These are phyloP conservation scores for Oidiodendron maius DNA, from an alignment of 495 filamentous ascomycete genomes.

Conservation along the genomic window DNA sequence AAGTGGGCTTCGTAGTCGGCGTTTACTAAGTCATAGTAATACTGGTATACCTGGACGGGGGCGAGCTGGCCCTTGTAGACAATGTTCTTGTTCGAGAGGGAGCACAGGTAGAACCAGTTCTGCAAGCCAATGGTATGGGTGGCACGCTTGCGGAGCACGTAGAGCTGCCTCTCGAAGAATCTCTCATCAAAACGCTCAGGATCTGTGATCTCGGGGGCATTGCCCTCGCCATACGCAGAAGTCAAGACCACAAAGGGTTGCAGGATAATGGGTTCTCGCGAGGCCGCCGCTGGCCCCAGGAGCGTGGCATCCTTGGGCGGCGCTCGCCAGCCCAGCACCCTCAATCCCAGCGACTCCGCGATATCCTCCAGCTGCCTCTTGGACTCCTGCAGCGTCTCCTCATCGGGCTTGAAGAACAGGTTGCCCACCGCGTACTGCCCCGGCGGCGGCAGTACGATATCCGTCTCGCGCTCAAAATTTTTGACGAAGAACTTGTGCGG, in stretches of 20 bases:
- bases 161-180: conserved; percentile 89
- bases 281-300: conserved; percentile 87
- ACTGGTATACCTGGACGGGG: conserved; percentile 96
- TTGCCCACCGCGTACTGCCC: conserved; percentile 98
- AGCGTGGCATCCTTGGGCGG: conserved; percentile 90
- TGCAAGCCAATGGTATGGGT: conserved; percentile 92
- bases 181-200: conserved; percentile 74
- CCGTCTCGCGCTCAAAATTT: conserved; percentile 89
- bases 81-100: conserved; percentile 96
- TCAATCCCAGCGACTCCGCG: conserved; percentile 77
- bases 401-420: conserved; percentile 96
- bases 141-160: conserved; percentile 88
- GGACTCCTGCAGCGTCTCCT: conserved; percentile 80
- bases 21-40: conserved; percentile 96
- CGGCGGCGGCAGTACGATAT: conserved; percentile 74
- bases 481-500: conserved; percentile 99
- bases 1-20: conserved; percentile 98
- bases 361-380: conserved; percentile 87
- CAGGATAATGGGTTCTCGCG: conserved; percentile 88
- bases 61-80: conserved; percentile 98
- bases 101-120: conserved; percentile 99
- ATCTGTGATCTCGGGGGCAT: conserved; percentile 74
- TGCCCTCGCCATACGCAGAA: conserved; percentile 81
- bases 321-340: conserved; percentile 94
- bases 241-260: conserved; percentile 93